Evolutionary conservation across 441 rosid species (phyloP), one percentile per base, ranked within the genome.

Genomic region (Brassica balearica): DNA sequence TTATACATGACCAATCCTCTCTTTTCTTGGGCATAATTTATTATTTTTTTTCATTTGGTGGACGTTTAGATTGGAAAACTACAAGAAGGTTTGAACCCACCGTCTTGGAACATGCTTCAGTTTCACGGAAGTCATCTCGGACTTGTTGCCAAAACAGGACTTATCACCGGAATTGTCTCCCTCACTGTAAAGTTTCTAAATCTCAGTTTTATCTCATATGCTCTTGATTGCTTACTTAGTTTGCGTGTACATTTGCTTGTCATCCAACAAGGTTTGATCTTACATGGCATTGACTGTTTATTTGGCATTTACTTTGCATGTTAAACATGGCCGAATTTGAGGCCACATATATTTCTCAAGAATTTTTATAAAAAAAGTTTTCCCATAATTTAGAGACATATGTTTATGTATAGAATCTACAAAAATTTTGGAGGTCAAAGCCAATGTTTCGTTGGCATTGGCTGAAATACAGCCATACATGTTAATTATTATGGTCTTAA

Each of bases 51-150:
- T 2, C 60, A 0, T 2, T 0, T 34, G 12, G 61, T 75, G 74
- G 64, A 23, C 36, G 36, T 62, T 12, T 8, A 94, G 98, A 94
- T 94, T 72, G 98, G 98, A 19, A 87, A 91, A 73, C 68, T 94
- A 46, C 90, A 86, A 86, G 87, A 88, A 85, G 97, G 98, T 41
- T 77, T 94, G 51, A 94, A 94, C 74, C 98, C 98, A 66, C 94
- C 97, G 53, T 92, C 98, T 59, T 89, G 90, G 97, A 88, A 90
- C 73, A 89, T 89, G 97, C 77, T 95, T 82, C 91, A 87, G 11
- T 90, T 92, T 77, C 89, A 75, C 73, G 98, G 97, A 60, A 85
- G 80, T 73, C 80, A 91, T 81, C 81, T 95, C 27, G 95, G 92
- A 43, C 88, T 91, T 4, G 88, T 88, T 6, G 82, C 88, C 2